Base-by-base conservation (phyloP, 2,329 filamentous ascomycete species). In the Aspergillus awamori region DNA sequence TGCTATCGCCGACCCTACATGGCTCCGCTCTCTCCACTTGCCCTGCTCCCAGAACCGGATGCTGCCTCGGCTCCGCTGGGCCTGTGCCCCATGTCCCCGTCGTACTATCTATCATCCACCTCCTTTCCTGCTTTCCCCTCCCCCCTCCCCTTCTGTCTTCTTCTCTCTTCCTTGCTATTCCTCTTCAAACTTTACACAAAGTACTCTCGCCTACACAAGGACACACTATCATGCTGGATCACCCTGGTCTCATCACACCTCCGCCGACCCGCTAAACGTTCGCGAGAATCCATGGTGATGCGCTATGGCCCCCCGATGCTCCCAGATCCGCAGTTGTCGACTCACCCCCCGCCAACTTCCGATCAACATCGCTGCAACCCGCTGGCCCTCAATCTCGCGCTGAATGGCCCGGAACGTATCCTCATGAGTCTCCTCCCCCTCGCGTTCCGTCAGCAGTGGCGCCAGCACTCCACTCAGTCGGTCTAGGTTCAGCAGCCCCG, bases 261-360 rank as follows among this genome's bases (percentile, higher is more conserved):
- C 47, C 47, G n/a, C 47, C 8, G 47, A 51, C 47, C 47, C 47
- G 47, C 24, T 30, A 11, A 51, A 30, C 6, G 26, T 17, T 30
- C 47, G 47, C 47, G 47, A 51, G n/a, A 28, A 10, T n/a, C 26
- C 26, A 10, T 28, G 47, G 26, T 51, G 47, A 28, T 51, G 47
- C 26, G 26, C 26, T 10, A 51, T 30, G 13, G 47, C 47, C n/a
- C 47, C 47, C 15, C 61, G 59, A 56, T 64, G 55, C 53, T 70
- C 67, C 73, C 72, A 76, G n/a, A 60, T 41, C 55, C 66, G 65
- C 43, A 79, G 58, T 52, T 76, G 74, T 20, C 69, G 67, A 57
- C 72, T 75, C 17, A 80, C 66, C 2, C 62, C 66, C 10, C 69
- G 70, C 77, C 77, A 80, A 57, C 73, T 63, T 24, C 66, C 68